Percentiles rank a stretch among this genome's conserved stretches.
phyloP scores from a whole-genome alignment of 1,284 basidiomycete species.

The Apiotrichum siamense region DNA sequence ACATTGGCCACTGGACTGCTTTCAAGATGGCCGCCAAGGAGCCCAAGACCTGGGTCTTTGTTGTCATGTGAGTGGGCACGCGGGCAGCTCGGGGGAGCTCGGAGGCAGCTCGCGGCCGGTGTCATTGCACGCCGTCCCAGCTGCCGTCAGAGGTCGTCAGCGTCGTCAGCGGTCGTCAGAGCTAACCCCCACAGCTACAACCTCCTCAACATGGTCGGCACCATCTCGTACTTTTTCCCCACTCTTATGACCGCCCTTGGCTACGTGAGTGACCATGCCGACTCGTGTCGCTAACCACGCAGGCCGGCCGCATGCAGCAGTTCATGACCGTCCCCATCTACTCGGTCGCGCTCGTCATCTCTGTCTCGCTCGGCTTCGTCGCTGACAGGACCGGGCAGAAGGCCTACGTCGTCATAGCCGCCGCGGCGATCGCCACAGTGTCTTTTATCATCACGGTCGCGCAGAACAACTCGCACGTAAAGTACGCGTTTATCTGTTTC shows the following conservation, averaged over 20 bases:
- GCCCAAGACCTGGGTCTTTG: constrained; percentile 35
- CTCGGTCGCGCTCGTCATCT: constrained; percentile 41
- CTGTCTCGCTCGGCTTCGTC: constrained; percentile 34
- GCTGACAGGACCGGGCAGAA: constrained; percentile 44
- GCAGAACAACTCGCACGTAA: constrained; percentile 29
- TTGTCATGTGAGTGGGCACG: constrained; percentile 2
- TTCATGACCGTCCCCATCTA: constrained; percentile 50
- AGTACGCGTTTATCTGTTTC: constrained; percentile 47
- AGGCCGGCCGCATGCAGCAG: constrained; percentile 35
- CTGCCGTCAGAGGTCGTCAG: too few relatives aligned
- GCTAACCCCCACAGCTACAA: constrained; percentile 24
- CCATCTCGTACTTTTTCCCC: constrained; percentile 48
- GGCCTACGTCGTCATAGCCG: constrained; percentile 37
- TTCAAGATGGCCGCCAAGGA: constrained; percentile 28
- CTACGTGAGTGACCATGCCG: too few relatives aligned
- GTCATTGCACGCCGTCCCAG: too few relatives aligned
- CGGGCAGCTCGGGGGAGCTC: too few relatives aligned
- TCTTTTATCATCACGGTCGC: constrained; percentile 41
- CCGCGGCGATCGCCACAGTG: constrained; percentile 21
- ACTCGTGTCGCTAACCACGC: too few relatives aligned
- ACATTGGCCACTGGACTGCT: constrained; percentile 22
- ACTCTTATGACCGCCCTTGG: constrained; percentile 41
- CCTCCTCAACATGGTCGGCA: constrained; percentile 38
- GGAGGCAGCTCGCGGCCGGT: too few relatives aligned
- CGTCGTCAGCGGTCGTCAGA: neutral